Evolutionary conservation across 2,329 filamentous ascomycete species (phyloP).

Genomic region (Stenocarpella maydis): DNA sequence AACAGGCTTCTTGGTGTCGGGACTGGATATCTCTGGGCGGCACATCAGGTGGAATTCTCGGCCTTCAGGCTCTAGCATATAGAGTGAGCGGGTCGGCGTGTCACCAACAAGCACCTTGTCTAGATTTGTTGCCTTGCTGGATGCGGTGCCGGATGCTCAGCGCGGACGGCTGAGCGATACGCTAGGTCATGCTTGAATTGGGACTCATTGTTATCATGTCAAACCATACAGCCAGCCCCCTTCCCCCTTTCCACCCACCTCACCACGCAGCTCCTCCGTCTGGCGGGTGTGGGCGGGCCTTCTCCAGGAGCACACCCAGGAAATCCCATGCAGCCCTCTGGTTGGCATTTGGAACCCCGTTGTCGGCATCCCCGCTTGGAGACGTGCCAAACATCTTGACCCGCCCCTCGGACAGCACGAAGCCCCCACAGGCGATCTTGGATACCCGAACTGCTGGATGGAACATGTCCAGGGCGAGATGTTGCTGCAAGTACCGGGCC

Average conservation of each 20-base stretch:
- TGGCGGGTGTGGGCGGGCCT: slow-evolving; percentile 1
- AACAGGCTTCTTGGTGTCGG: background rate
- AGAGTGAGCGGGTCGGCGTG: background rate
- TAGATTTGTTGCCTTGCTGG: background rate
- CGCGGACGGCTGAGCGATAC: too few relatives aligned
- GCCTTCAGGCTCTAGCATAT: slow-evolving; percentile 10
- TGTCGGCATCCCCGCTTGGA: background rate
- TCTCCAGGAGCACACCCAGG: slow-evolving; percentile 28
- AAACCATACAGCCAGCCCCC: background rate
- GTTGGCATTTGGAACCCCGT: slow-evolving; percentile 10
- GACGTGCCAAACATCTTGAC: slow-evolving; percentile 55
- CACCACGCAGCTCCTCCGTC: background rate
- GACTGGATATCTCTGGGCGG: background rate
- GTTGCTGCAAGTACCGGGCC: slow-evolving; percentile 57
- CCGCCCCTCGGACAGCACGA: slow-evolving; percentile 61
- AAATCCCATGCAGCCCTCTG: slow-evolving; percentile 31
- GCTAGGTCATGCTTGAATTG: background rate
- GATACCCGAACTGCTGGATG: slow-evolving; percentile 62
- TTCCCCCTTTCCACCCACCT: too few relatives aligned
- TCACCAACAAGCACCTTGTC: background rate
- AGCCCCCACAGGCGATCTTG: slow-evolving; percentile 64
- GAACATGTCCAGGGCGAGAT: slow-evolving; percentile 63
- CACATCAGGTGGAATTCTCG: background rate
- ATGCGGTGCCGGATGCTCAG: too few relatives aligned
- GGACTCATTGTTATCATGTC: background rate